phyloP scores from a whole-genome alignment of 768 basidiomycete genomes.

The Auricularia sp. region DNA sequence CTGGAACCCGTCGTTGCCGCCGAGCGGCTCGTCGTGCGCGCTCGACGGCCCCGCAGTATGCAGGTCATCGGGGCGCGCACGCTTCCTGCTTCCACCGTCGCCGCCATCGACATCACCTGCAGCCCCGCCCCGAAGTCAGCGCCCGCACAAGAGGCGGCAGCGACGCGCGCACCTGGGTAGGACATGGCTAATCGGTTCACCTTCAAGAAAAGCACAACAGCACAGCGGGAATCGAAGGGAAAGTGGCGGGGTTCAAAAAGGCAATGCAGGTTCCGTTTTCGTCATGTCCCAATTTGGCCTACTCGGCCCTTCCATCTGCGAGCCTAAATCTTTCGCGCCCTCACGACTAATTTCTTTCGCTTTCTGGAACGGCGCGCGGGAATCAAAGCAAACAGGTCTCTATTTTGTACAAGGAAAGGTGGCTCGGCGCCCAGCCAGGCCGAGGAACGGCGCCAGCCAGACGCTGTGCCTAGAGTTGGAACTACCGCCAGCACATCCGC shows the following conservation, averaged over 20 bases:
- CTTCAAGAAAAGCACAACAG: neutral
- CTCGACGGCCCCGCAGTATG: constrained; percentile 28
- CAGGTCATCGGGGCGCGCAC: constrained; percentile 10
- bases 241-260: neutral
- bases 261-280: neutral
- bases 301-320: too few relatives aligned
- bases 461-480: too few relatives aligned
- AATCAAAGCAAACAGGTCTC: too few relatives aligned
- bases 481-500: too few relatives aligned
- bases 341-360: too few relatives aligned
- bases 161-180: neutral
- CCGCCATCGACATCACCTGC: neutral
- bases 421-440: too few relatives aligned
- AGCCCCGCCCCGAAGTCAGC: neutral
- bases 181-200: neutral
- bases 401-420: too few relatives aligned
- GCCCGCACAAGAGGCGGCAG: neutral
- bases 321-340: too few relatives aligned
- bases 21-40: constrained; percentile 55
- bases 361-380: too few relatives aligned
- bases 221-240: neutral
- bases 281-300: too few relatives aligned
- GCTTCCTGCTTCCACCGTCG: neutral
- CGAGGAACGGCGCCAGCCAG: too few relatives aligned
- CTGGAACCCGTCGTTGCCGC: constrained; percentile 57